Evolutionary conservation across 441 rosid species (phyloP).

Genomic region (Gossypium aridum): DNA sequence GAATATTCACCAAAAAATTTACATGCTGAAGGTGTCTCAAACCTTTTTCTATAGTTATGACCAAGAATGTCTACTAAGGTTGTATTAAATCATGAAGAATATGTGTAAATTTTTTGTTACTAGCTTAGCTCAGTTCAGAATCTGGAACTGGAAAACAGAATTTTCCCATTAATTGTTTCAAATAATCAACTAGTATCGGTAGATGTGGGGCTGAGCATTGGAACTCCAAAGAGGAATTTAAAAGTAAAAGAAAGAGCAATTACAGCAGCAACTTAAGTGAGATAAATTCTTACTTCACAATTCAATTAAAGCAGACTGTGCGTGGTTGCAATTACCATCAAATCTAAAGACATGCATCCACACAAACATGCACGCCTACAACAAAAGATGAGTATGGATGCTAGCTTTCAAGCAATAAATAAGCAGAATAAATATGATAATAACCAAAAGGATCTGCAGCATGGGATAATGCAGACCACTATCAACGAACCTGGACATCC

Average conservation of each 20-base stretch:
- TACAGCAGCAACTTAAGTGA: neutral
- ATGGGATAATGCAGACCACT: neutral
- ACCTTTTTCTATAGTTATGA: slow-evolving; percentile 8
- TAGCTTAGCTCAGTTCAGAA: slow-evolving; percentile 10
- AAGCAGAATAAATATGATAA: neutral
- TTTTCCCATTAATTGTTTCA: slow-evolving; percentile 1
- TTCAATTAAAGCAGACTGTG: neutral
- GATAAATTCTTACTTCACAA: neutral
- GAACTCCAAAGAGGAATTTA: neutral
- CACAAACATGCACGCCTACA: neutral
- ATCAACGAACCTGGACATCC: neutral
- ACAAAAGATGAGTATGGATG: neutral
- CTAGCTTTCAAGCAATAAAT: neutral
- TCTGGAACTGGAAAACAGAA: slow-evolving; percentile 10
- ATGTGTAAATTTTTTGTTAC: slow-evolving; percentile 9
- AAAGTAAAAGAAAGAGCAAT: neutral
- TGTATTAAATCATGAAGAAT: slow-evolving; percentile 12
- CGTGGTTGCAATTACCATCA: neutral
- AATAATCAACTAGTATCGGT: neutral
- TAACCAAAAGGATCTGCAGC: neutral
- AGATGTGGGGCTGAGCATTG: neutral
- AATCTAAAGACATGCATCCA: slow-evolving; percentile 5
- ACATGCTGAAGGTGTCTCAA: slow-evolving; percentile 10
- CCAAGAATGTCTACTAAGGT: slow-evolving; percentile 13
- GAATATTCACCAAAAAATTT: slow-evolving; percentile 7